Evolutionary conservation across 2,329 filamentous ascomycete species (phyloP), one percentile per base, ranked within the genome.

Genomic region (Fusarium sp.): DNA sequence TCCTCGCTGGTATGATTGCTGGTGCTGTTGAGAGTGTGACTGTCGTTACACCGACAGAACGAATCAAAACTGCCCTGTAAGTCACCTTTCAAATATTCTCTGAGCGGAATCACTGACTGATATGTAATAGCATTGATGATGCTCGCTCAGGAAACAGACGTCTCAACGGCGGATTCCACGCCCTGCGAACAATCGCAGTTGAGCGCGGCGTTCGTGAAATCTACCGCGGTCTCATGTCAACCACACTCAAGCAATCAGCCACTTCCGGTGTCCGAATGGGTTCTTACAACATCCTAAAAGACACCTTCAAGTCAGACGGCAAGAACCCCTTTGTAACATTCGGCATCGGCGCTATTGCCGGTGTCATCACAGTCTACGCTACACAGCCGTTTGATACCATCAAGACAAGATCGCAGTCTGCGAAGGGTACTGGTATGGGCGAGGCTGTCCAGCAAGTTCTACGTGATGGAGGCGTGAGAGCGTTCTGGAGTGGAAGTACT

Each of bases 41-140:
- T n/a, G 90, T 89, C 3, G 90, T 93, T 2, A 93, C 90, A 4
- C 91, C 91, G 0, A 91, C 89, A 0, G 91, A 93, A 75, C 84
- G 90, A 20, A 88, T 93, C 75, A 93, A 92, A 78, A 93, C 91
- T 3, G 90, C 90, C 0, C 77, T 92, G 74, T 78, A 82, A 58
- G 79, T 76, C 38, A 5, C 7, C 11, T 27, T 27, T 27, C 27
- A 27, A 27, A 27, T 27, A 27, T 27, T 27, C 27, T 27, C 27
- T 7, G 27, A 27, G 27, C 27, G 27, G 27, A 27, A 27, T 27
- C 27, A 27, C 27, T 4, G 18, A 55, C 38, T 71, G 11, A 58
- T 17, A 15, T 1, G 1, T 1, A 2, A 2, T 15, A 80, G 78
- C 2, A 83, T 83, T 54, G 81, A 83, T 39, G 81, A 83, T 52